These are phyloP conservation scores for Gossypium schwendimanii DNA, from an alignment of 441 rosid species.

Conservation along the genomic window DNA sequence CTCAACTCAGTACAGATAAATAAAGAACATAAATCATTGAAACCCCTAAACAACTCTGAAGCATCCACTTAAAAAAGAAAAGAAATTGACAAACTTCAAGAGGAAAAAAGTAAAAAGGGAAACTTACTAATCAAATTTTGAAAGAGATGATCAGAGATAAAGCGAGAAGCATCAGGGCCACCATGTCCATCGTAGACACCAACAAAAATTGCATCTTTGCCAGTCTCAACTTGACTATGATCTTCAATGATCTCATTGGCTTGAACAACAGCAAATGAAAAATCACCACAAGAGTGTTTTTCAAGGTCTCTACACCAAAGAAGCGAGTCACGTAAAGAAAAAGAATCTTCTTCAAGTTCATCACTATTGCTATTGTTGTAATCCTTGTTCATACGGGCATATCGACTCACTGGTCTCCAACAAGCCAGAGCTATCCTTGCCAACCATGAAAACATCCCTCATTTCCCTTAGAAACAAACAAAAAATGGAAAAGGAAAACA, in stretches of 20 bases:
- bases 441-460: conserved; percentile 84
- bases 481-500: not conserved
- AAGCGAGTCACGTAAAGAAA: conserved; percentile 38
- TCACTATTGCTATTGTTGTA: conserved; percentile 36
- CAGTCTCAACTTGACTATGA: conserved; percentile 78
- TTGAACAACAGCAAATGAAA: conserved; percentile 75
- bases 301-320: conserved; percentile 76
- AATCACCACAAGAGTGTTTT: conserved; percentile 66
- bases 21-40: not conserved
- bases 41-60: not conserved
- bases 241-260: conserved; percentile 82
- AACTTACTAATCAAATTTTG: conserved; percentile 60
- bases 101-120: not conserved
- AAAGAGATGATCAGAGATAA: conserved; percentile 69
- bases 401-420: conserved; percentile 59
- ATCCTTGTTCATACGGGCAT: conserved; percentile 74
- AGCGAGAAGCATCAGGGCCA: conserved; percentile 86
- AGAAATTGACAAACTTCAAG: not conserved
- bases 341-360: conserved; percentile 24
- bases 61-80: not conserved
- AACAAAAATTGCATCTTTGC: conserved; percentile 57
- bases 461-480: conserved; percentile 39
- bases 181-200: conserved; percentile 96
- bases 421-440: conserved; percentile 58
- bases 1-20: not conserved